Evolutionary conservation across 371 early-diverging fungal species (phyloP).

Genomic region (Rhizopus microsporus): DNA sequence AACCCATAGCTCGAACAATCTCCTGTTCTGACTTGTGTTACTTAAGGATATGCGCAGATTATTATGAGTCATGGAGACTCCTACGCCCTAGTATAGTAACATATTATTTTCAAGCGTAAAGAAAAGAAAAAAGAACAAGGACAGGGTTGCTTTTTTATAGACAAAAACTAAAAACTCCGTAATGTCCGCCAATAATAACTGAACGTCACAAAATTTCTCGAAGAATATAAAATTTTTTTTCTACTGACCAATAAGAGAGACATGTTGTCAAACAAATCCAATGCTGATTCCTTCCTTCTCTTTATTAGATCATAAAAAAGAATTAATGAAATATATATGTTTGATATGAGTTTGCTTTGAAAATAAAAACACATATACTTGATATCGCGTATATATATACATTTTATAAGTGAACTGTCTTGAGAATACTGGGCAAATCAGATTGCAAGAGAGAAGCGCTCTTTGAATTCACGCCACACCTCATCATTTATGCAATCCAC

Average conservation of each 20-base stretch:
- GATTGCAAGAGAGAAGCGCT: too few relatives aligned
- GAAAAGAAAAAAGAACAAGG: neutral
- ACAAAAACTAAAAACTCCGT: neutral
- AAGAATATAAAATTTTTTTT: neutral
- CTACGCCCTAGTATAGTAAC: slow-evolving; percentile 10
- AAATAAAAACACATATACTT: too few relatives aligned
- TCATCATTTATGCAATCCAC: too few relatives aligned
- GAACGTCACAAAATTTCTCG: neutral
- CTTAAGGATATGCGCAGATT: slow-evolving; percentile 32
- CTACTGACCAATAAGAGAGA: neutral
- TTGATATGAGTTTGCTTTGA: too few relatives aligned
- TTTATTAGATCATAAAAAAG: too few relatives aligned
- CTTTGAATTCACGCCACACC: too few relatives aligned
- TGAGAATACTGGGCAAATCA: too few relatives aligned
- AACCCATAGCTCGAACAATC: slow-evolving; percentile 25
- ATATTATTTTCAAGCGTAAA: neutral
- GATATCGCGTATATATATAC: too few relatives aligned
- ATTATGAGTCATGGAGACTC: slow-evolving; percentile 3
- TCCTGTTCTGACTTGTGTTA: slow-evolving; percentile 29
- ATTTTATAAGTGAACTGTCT: too few relatives aligned
- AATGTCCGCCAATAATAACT: neutral
- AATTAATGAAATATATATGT: too few relatives aligned
- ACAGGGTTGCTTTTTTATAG: neutral
- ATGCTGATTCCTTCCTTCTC: too few relatives aligned
- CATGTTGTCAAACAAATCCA: too few relatives aligned